Percentiles rank a stretch among this genome's conserved stretches.
These are phyloP conservation scores for Trichocomaceae sp. DNA, from an alignment of 2,329 filamentous ascomycete species.

Conservation along the genomic window DNA sequence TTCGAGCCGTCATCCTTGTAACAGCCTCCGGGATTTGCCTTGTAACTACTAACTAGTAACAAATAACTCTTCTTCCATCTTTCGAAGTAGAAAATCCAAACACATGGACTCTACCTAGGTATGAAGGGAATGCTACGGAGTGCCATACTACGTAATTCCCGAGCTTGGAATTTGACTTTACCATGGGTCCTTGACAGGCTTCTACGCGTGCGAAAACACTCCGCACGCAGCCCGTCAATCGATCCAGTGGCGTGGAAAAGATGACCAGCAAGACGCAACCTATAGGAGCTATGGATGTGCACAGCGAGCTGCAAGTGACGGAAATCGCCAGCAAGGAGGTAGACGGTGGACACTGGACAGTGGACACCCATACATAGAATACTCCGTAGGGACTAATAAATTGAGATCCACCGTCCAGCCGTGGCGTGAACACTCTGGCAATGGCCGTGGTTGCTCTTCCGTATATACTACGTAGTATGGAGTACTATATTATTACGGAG, in stretches of 20 bases:
- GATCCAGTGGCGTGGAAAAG: not conserved
- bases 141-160: not conserved
- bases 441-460: too few species aligned
- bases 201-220: not conserved
- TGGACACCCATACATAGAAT: too few species aligned
- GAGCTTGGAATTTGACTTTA: not conserved
- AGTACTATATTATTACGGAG: too few species aligned
- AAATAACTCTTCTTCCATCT: too few species aligned
- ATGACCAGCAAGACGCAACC: not conserved
- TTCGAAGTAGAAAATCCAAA: too few species aligned
- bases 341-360: not conserved
- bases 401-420: not conserved
- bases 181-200: not conserved
- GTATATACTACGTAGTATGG: too few species aligned
- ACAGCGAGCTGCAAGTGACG: not conserved
- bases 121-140: too few species aligned
- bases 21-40: not conserved
- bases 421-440: not conserved
- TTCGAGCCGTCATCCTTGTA: not conserved
- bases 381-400: not conserved
- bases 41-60: too few species aligned
- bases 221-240: not conserved
- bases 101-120: too few species aligned
- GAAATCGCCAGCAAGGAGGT: not conserved
- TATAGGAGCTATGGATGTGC: not conserved